Base-by-base conservation (phyloP, 2,329 filamentous ascomycete species). In the Pleomassaria siparia region DNA sequence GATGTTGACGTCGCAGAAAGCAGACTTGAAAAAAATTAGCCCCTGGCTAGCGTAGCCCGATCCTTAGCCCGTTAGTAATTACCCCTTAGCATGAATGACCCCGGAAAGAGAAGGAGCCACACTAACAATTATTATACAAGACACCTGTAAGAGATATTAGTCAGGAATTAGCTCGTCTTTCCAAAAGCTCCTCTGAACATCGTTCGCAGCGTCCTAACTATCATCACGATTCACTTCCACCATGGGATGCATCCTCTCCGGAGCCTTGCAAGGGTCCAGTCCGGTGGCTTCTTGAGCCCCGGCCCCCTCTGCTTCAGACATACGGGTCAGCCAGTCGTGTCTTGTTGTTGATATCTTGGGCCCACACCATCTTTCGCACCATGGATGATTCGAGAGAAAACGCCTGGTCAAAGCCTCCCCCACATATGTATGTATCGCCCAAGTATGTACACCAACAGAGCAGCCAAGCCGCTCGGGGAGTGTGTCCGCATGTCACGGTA, bases 401-500 rank as follows among this genome's bases (percentile, higher is more conserved):
- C 30, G 30, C 41, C 35, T 35, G 49, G 36, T 47, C 35, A 36
- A 22, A 20, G 25, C 42, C 42, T 44, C 47, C 47, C 40, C 50
- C 49, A 47, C 44, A 39, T 44, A n/a, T n/a, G n/a, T n/a, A n/a
- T n/a, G n/a, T n/a, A 41, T 44, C 44, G 32, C 49, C 36, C 42
- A 48, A 47, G 40, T 37, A n/a, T n/a, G n/a, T n/a, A 21, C 45
- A 39, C 22, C 15, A 26, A n/a, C 8, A 18, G n/a, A 25, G 37
- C 25, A 32, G 49, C 49, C 49, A 52, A 52, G 49, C 46, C 28
- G 18, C 26, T 33, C n/a, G 49, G 26, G 40, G 39, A 33, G 39
- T 51, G 44, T 39, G 36, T 24, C 18, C 46, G 15, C 26, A 21
- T 20, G 8, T 43, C 21, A 15, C 39, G 16, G 15, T 22, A 33